Percentiles rank a stretch among this genome's conserved stretches.
Conservation (phyloP, 1,284 basidiomycete species). For the Kwoniella shivajii region DNA sequence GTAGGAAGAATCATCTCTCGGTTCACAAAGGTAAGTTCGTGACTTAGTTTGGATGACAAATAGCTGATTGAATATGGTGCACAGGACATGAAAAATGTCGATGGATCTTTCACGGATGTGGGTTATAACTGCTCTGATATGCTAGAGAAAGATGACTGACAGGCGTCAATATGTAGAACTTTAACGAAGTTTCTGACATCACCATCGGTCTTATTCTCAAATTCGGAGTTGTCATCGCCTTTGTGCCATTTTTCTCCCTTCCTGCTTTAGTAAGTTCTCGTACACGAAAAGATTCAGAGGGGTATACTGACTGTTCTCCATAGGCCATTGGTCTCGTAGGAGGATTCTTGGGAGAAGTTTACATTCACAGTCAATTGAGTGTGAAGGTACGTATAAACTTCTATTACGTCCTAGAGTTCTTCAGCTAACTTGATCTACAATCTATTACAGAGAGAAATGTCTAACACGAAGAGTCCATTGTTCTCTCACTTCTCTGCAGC, state of each 20-base stretch:
- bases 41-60: neutral
- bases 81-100: conserved; percentile 58
- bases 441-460: conserved; percentile 62
- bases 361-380: conserved; percentile 70
- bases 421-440: neutral
- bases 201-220: conserved; percentile 55
- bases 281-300: no score
- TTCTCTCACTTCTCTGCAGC: conserved; percentile 71
- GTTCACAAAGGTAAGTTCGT: conserved; percentile 58
- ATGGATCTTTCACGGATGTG: conserved; percentile 49
- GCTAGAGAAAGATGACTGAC: neutral
- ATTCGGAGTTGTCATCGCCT: conserved; percentile 57
- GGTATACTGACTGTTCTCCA: neutral
- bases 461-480: conserved; percentile 66
- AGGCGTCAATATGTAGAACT: conserved; percentile 33
- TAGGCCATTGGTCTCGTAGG: conserved; percentile 57
- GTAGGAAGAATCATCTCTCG: conserved; percentile 64
- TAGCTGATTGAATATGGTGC: neutral
- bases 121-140: conserved; percentile 14
- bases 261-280: conserved; percentile 41
- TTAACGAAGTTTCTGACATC: conserved; percentile 46
- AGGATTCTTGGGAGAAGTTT: conserved; percentile 57
- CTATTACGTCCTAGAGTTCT: neutral
- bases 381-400: conserved; percentile 58
- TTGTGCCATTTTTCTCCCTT: conserved; percentile 57